These are phyloP conservation scores for Macrotyloma uniflorum DNA, from an alignment of 306 rosid genomes.

Conservation along the genomic window DNA sequence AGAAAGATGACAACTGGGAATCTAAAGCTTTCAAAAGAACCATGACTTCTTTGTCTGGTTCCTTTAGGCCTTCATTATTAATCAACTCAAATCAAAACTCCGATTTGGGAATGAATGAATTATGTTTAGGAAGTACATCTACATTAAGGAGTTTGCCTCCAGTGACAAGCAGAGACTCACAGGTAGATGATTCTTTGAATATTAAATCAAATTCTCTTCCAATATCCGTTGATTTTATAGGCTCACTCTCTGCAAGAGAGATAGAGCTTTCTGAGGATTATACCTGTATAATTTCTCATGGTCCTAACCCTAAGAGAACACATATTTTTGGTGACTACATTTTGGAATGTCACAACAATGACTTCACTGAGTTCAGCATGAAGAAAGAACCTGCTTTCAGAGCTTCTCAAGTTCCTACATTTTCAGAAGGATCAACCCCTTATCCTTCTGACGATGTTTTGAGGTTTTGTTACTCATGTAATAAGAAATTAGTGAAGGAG, in stretches of 20 bases:
- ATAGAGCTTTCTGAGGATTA: conserved; percentile 94
- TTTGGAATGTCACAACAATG: conserved; percentile 72
- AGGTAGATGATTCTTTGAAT: conserved; percentile 43
- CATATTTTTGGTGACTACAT: conserved; percentile 90
- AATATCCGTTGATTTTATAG: conserved; percentile 57
- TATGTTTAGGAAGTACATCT: conserved; percentile 43
- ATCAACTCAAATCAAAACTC: conserved; percentile 37
- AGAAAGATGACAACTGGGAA: conserved; percentile 37
- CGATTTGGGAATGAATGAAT: conserved; percentile 37
- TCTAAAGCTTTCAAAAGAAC: conserved; percentile 40
- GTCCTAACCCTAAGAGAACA: conserved; percentile 84
- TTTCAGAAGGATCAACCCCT: conserved; percentile 40
- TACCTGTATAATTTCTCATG: conserved; percentile 91
- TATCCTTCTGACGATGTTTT: conserved; percentile 34
- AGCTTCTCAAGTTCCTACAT: conserved; percentile 42
- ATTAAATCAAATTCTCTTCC: conserved; percentile 67
- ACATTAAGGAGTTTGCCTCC: conserved; percentile 31
- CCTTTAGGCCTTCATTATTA: conserved; percentile 43
- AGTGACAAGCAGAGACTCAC: conserved; percentile 34
- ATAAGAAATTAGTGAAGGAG: conserved; percentile 59
- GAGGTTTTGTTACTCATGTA: conserved; percentile 58
- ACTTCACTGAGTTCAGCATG: conserved; percentile 50
- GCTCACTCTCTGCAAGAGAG: conserved; percentile 73
- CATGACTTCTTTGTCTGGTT: conserved; percentile 46
- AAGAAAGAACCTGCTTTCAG: conserved; percentile 49